Evolutionary conservation across 129 eudicot genomes (phyloP).

Genomic region (Flaveria robusta): DNA sequence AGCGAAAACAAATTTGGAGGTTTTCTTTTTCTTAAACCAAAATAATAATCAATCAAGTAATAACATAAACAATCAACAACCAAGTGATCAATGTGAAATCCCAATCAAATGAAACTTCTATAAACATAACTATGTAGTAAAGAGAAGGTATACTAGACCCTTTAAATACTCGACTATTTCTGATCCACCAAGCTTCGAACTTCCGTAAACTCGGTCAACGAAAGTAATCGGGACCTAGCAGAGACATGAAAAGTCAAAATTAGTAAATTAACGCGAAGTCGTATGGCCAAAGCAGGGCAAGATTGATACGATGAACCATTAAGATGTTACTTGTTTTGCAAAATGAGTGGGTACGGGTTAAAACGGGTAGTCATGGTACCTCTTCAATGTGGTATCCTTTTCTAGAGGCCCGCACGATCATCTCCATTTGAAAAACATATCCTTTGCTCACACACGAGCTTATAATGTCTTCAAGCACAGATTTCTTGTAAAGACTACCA

Average conservation of each 20-base stretch:
- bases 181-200: conserved; percentile 92
- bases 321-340: no score
- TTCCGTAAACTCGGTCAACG: conserved; percentile 89
- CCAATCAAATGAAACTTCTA: background rate
- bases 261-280: background rate
- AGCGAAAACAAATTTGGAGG: no score
- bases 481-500: conserved; percentile 71
- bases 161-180: conserved; percentile 85
- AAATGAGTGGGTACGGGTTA: background rate
- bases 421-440: conserved; percentile 89
- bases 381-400: conserved; percentile 90
- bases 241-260: background rate
- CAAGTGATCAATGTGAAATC: background rate
- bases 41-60: background rate
- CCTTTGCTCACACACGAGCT: conserved; percentile 85
- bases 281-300: background rate
- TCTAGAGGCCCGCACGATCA: conserved; percentile 91
- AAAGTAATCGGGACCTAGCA: conserved; percentile 85
- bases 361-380: conserved; percentile 38
- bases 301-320: no score
- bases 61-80: background rate
- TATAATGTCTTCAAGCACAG: conserved; percentile 88
- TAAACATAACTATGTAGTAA: conserved; percentile 49
- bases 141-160: conserved; percentile 73
- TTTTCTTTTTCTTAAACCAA: no score